Evolutionary conservation across 345 rosid genomes (phyloP), one percentile per base, ranked within the genome.

Genomic region (Punica granatum): DNA sequence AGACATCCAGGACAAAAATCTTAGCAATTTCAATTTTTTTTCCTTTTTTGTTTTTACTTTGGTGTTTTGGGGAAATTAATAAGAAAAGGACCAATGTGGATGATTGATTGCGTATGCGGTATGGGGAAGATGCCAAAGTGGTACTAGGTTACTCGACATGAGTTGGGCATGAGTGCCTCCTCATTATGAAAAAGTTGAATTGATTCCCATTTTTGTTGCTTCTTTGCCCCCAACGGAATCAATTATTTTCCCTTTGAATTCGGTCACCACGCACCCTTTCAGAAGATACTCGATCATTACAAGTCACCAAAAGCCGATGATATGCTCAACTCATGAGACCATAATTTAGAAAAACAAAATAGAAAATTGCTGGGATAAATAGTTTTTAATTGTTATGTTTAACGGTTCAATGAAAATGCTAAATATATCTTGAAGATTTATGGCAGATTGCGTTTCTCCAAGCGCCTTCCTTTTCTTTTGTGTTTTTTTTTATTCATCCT

Each of bases 61-160:
- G 59, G 30, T 23, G 3, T n/a, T 53, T 56, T n/a, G 61, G 61
- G 59, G 59, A 53, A 53, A 12, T 36, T 51, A n/a, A n/a, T n/a
- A 14, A 49, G 60, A 67, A 68, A 63, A 53, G 49, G 28, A 60
- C 11, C 37, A 59, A 41, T 16, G 6, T 34, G 39, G 62, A 63
- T 21, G 21, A 28, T 42, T 34, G 74, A 71, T 37, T 31, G 19
- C 31, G 67, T 63, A 46, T 48, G 37, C 26, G 54, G 64, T 63
- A 46, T 48, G 32, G 35, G 61, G 46, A 43, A 70, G 71, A 63
- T 67, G 71, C 35, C 53, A 69, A 67, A 67, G 79, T 68, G 65
- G 83, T 84, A 78, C 89, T 78, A 85, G 86, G 89, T 82, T 85
- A 85, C 76, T 73, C 74, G 84, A 80, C 83, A 78, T 64, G 33